Evolutionary conservation across 2,329 filamentous ascomycete species (phyloP).

Genomic region (Pseudogymnoascus sp.): DNA sequence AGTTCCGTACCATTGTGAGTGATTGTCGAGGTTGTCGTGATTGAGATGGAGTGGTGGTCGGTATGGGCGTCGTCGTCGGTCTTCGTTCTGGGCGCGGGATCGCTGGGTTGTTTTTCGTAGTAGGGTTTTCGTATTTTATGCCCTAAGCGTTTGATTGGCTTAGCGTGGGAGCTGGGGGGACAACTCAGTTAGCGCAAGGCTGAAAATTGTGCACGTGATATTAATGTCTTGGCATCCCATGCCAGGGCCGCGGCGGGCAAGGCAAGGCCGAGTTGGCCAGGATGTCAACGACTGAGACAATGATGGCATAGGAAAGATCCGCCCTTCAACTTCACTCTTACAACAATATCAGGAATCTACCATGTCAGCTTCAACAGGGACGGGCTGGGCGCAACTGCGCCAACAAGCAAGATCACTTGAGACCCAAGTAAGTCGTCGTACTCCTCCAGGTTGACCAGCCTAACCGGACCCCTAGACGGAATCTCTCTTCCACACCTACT

Average conservation of each 20-base stretch:
- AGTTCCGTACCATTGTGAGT: slow-evolving; percentile 30
- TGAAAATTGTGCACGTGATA: not conserved
- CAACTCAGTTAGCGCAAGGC: slow-evolving; percentile 5
- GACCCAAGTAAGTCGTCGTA: slow-evolving; percentile 59
- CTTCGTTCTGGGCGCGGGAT: slow-evolving; percentile 12
- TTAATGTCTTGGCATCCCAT: not conserved
- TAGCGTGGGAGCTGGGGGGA: not conserved
- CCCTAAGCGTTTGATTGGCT: slow-evolving; percentile 8
- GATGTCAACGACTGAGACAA: not conserved
- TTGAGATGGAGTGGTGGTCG: slow-evolving; percentile 22
- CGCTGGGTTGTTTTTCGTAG: slow-evolving; percentile 11
- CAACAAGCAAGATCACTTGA: slow-evolving; percentile 86
- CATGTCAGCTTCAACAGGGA: slow-evolving; percentile 28
- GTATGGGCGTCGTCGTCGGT: slow-evolving; percentile 21
- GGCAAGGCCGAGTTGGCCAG: not conserved
- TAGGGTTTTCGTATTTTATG: slow-evolving; percentile 12
- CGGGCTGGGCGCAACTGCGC: slow-evolving; percentile 84
- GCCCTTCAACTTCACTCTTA: not conserved
- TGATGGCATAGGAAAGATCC: slow-evolving; percentile 3
- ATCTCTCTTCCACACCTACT: slow-evolving; percentile 74
- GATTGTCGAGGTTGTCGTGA: slow-evolving; percentile 21
- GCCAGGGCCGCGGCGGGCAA: not conserved
- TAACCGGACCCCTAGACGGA: slow-evolving; percentile 58
- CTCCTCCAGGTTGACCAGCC: not conserved
- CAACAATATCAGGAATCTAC: not conserved